Evolutionary conservation across 257 asterid species (phyloP), one percentile per base, ranked within the genome.

Genomic region (Solanum stenotomum): DNA sequence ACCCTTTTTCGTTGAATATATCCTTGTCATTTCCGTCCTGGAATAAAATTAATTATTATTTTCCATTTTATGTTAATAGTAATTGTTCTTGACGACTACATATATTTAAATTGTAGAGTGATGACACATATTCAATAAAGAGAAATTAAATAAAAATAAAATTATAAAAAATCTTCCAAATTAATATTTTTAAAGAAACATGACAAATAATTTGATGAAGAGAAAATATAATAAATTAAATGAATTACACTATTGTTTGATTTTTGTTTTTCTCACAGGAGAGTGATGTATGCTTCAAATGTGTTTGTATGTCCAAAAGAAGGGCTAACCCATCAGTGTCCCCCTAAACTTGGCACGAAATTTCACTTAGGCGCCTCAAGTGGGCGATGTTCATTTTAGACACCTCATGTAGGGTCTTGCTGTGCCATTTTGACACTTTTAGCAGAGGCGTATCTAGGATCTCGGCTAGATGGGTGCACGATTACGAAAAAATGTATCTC

Each of bases 11-110:
- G 29, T 61, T 4, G 34, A 33, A 61, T 23, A 61, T 61, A 4
- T 4, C 1, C 0, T 56, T 56, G 29, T 61, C 18, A 4, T n/a
- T 8, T 22, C 3, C 4, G 0, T 0, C 11, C 8, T 6, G 33
- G 0, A 40, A 10, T 63, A n/a, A 63, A 23, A 63, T 10, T 10
- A 63, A 23, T 63, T 1, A 63, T 63, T 2, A 11, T n/a, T 63
- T n/a, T n/a, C 1, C 7, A 63, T 63, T 63, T 23, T 63, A 10
- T 8, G 0, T n/a, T 4, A 63, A n/a, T 2, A 10, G 15, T 63
- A 23, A 63, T 63, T 10, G 31, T 23, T 63, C 15, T 23, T 63
- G 15, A 63, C 6, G 29, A 63, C 16, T 23, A 63, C 8, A 11
- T n/a, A n/a, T n/a, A 63, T 5, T 63, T 22, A 2, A 63, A 63